These are phyloP conservation scores for Fonsecaea pedrosoi DNA, from an alignment of 2,329 filamentous ascomycete species.

Conservation along the genomic window DNA sequence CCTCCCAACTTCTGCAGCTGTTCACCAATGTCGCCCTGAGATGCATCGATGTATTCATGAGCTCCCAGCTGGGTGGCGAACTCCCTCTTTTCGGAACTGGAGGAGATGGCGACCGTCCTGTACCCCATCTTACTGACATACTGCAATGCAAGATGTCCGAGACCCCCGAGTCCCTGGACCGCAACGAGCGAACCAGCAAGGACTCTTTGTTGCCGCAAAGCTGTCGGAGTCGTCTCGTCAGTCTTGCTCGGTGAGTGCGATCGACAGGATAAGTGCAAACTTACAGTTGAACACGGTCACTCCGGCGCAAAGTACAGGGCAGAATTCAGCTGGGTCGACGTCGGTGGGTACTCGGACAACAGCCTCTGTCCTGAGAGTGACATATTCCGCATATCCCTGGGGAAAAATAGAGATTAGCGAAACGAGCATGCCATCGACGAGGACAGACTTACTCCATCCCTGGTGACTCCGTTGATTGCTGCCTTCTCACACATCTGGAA, in stretches of 20 bases:
- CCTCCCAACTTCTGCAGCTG: constrained; percentile 48
- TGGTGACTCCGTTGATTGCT: constrained; percentile 68
- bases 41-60: constrained; percentile 58
- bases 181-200: constrained; percentile 56
- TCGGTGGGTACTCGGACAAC: constrained; percentile 56
- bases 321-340: constrained; percentile 54
- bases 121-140: constrained; percentile 61
- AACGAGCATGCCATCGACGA: background rate
- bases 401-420: background rate
- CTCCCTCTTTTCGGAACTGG: constrained; percentile 58
- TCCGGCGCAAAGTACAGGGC: constrained; percentile 58
- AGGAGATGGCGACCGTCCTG: constrained; percentile 59
- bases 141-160: constrained; percentile 62
- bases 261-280: background rate
- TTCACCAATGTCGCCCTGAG: constrained; percentile 45
- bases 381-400: constrained; percentile 60
- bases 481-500: constrained; percentile 73
- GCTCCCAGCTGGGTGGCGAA: constrained; percentile 63
- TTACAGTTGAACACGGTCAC: constrained; percentile 60
- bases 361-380: constrained; percentile 47
- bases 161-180: constrained; percentile 60
- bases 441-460: constrained; percentile 56
- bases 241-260: background rate
- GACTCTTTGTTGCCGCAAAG: constrained; percentile 57
- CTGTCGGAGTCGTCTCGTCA: constrained; percentile 36